These are phyloP conservation scores for Populus hybrid DNA, from an alignment of 441 rosid species.

Conservation along the genomic window DNA sequence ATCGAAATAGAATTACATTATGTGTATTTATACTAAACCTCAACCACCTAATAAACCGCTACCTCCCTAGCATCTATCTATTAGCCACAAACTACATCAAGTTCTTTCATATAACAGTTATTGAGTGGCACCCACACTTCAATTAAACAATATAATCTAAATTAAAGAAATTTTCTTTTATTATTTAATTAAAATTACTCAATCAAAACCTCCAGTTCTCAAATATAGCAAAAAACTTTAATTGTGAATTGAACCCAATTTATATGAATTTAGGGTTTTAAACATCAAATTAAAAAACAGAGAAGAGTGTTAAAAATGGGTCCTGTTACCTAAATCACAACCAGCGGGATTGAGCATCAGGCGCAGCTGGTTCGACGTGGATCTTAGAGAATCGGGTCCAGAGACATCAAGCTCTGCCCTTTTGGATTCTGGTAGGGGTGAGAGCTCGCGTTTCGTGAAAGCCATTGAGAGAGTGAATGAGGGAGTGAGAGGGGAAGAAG, in stretches of 20 bases:
- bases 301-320: not conserved
- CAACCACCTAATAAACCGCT: too few species aligned
- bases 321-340: slow-evolving; percentile 26
- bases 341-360: slow-evolving; percentile 33
- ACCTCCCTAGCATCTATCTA: too few species aligned
- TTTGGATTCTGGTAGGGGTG: slow-evolving; percentile 12
- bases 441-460: slow-evolving; percentile 15
- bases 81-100: too few species aligned
- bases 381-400: not conserved
- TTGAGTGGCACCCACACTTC: too few species aligned
- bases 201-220: too few species aligned
- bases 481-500: not conserved
- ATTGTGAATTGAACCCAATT: not conserved
- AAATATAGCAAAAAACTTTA: not conserved
- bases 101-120: too few species aligned
- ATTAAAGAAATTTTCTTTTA: too few species aligned
- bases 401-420: slow-evolving; percentile 5
- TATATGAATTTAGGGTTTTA: not conserved
- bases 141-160: too few species aligned
- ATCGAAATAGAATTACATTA: too few species aligned
- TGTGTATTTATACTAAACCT: too few species aligned
- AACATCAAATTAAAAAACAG: not conserved
- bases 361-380: slow-evolving; percentile 9
- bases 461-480: slow-evolving; percentile 9
- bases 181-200: too few species aligned